Evolutionary conservation across 1,284 basidiomycete genomes (phyloP).

Genomic region (Ganoderma multipileum): DNA sequence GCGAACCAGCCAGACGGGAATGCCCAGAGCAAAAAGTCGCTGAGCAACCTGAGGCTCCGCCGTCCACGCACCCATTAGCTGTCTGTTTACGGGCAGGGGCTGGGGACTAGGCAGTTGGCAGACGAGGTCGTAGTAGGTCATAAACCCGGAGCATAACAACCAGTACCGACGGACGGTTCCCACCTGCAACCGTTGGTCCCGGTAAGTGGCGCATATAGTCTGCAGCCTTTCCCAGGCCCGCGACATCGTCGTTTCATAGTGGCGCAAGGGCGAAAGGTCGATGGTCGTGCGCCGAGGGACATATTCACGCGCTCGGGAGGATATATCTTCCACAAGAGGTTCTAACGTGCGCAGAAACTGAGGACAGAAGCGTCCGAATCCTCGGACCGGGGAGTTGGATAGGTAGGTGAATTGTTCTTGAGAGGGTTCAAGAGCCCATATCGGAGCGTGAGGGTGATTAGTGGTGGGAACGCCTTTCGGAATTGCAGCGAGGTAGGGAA

Average conservation of each 20-base stretch:
- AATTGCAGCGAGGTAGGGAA: background rate
- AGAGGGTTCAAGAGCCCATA: background rate
- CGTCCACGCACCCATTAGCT: constrained; percentile 2
- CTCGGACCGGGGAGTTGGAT: background rate
- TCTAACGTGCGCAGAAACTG: background rate
- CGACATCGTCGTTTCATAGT: background rate
- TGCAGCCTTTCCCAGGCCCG: background rate
- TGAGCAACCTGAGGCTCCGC: background rate
- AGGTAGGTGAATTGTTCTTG: background rate
- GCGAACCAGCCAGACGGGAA: constrained; percentile 15
- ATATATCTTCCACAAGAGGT: background rate
- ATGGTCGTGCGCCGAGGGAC: background rate
- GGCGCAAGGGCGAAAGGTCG: background rate
- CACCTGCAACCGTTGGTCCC: background rate
- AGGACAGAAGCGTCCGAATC: background rate
- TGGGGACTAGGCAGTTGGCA: no score
- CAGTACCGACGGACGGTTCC: background rate
- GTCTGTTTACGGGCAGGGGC: background rate
- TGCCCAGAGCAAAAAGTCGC: background rate
- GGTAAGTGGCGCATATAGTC: background rate
- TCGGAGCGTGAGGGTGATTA: background rate
- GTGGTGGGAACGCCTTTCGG: background rate
- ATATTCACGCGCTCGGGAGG: background rate
- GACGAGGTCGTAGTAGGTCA: background rate
- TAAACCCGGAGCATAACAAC: background rate